A percentile compares a stretch with the other conserved stretches of the same genome.
Conservation (phyloP, 106 monocot genomes). For the Ottelia alismoides region DNA sequence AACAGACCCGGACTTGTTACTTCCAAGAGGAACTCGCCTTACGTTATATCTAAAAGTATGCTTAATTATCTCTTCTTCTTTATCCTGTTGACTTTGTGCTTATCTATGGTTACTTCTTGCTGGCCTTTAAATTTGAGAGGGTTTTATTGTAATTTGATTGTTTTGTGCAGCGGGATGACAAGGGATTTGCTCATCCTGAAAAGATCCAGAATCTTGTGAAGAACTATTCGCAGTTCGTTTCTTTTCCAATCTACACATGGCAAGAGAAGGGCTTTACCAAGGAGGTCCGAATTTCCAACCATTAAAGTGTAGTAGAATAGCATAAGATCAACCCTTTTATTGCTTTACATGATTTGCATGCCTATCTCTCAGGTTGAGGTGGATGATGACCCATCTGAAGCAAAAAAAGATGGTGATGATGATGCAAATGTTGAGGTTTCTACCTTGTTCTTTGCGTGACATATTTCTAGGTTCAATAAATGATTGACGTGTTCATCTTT, state of each 20-base stretch:
- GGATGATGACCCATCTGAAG: constrained; percentile 78
- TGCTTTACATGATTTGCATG: background rate
- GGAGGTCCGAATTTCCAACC: constrained; percentile 60
- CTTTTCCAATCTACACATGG: constrained; percentile 95
- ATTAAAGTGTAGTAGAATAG: too few relatives aligned
- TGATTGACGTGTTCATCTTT: too few relatives aligned
- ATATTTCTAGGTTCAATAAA: background rate
- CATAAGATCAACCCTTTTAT: too few relatives aligned
- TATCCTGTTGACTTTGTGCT: background rate
- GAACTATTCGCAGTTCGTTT: constrained; percentile 99
- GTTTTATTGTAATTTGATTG: background rate
- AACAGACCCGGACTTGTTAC: constrained; percentile 53
- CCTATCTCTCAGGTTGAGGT: constrained; percentile 56
- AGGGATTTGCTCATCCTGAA: constrained; percentile 91
- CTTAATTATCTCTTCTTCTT: too few relatives aligned
- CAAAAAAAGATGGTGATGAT: constrained; percentile 53
- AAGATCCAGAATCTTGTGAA: constrained; percentile 90
- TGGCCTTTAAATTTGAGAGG: background rate
- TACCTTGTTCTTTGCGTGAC: background rate
- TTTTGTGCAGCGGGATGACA: constrained; percentile 62
- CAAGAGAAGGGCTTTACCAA: constrained; percentile 95
- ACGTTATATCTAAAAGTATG: constrained; percentile 86
- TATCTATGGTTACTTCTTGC: constrained; percentile 1
- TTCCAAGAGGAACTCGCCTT: constrained; percentile 83
- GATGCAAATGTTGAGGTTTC: constrained; percentile 48